phyloP scores from a whole-genome alignment of 2,329 filamentous ascomycete genomes.

The Trichoderma koningii region DNA sequence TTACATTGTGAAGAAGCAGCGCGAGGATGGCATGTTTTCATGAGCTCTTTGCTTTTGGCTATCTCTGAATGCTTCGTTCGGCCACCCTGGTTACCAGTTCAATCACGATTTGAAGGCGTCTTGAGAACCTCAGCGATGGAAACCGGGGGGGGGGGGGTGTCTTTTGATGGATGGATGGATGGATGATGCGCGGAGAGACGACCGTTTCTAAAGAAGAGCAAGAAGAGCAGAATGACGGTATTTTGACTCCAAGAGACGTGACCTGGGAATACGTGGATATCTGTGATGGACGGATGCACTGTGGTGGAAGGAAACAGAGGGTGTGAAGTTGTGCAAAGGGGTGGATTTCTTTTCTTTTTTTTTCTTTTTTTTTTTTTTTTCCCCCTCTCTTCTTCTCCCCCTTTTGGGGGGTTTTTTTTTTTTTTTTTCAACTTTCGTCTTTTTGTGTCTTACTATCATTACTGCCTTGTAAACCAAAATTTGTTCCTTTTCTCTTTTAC shows the following conservation, averaged over 20 bases:
- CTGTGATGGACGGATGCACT: neutral
- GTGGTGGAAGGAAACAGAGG: neutral
- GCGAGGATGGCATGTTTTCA: conserved; percentile 47
- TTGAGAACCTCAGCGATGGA: neutral
- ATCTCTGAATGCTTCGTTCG: neutral
- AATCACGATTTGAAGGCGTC: neutral
- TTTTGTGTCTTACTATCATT: conserved; percentile 1
- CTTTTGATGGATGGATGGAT: neutral
- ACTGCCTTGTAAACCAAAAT: conserved; percentile 8
- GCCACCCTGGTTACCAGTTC: neutral
- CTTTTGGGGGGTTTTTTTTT: neutral
- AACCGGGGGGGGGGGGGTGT: neutral
- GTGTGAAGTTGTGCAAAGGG: neutral
- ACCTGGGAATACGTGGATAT: conserved; percentile 1
- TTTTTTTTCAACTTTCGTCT: neutral
- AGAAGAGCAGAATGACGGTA: no score
- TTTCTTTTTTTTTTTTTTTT: neutral
- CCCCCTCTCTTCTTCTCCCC: neutral
- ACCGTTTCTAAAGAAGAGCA: neutral
- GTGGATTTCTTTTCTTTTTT: neutral
- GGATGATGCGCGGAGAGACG: neutral
- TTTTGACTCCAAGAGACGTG: neutral
- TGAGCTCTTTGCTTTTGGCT: neutral
- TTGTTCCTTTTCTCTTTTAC: neutral
- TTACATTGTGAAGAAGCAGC: conserved; percentile 72